phyloP scores from a whole-genome alignment of 1,284 basidiomycete species.

The Ceratorhiza oryzae-sativae region DNA sequence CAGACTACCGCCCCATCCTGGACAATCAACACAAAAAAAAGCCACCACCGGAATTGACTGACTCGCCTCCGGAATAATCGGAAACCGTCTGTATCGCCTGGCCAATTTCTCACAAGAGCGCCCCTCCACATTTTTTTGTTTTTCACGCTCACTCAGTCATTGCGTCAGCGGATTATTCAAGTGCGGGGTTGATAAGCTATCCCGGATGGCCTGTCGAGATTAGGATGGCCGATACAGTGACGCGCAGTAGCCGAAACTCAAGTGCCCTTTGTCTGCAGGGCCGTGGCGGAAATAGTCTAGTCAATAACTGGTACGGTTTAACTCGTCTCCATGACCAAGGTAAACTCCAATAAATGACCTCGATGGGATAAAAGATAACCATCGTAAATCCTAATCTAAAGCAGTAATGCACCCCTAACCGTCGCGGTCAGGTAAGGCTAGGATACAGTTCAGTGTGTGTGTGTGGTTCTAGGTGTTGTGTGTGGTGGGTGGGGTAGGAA shows the following conservation, averaged over 20 bases:
- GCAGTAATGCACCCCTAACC: background rate
- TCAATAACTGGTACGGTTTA: background rate
- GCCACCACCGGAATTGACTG: background rate
- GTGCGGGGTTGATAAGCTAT: slow-evolving; percentile 10
- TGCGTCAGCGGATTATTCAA: background rate
- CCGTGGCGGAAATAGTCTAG: too few species aligned
- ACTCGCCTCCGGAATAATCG: background rate
- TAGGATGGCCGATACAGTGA: background rate
- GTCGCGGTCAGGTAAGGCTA: background rate
- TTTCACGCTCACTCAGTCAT: background rate
- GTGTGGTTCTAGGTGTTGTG: background rate
- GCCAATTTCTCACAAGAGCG: background rate
- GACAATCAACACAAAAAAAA: slow-evolving; percentile 4
- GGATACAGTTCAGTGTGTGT: background rate
- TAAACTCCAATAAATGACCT: background rate
- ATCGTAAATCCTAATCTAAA: background rate
- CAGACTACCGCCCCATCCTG: background rate
- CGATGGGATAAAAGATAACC: background rate
- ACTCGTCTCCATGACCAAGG: background rate
- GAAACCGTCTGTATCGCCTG: background rate
- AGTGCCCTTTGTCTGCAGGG: background rate
- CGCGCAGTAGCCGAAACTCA: background rate
- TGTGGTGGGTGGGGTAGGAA: background rate
- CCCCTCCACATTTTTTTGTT: background rate
- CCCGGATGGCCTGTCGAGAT: background rate